These are phyloP conservation scores for Russula dissimulans DNA, from an alignment of 768 basidiomycete species.

Conservation along the genomic window DNA sequence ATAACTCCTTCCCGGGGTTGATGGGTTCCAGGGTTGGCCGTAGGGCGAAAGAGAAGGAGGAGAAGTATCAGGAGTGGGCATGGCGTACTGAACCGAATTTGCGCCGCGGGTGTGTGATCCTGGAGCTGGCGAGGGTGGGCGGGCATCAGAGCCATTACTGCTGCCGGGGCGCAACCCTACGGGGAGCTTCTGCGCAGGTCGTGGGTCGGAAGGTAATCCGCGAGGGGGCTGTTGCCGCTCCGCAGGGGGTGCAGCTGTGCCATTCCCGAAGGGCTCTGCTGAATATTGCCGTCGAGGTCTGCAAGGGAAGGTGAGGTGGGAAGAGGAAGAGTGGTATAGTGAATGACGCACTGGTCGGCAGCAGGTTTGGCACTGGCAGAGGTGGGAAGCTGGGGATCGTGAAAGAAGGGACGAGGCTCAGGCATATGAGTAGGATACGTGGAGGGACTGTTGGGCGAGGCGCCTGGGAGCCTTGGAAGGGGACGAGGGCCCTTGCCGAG, in stretches of 20 bases:
- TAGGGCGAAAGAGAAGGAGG: neutral
- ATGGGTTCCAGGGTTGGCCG: slow-evolving; percentile 8
- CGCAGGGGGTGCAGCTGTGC: neutral
- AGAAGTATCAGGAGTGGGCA: slow-evolving; percentile 13
- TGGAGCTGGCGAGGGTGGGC: slow-evolving; percentile 4
- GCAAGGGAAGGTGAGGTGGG: neutral
- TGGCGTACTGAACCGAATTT: slow-evolving; percentile 7
- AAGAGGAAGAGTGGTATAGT: neutral
- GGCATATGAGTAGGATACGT: slow-evolving; percentile 17
- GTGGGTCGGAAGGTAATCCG: slow-evolving; percentile 17
- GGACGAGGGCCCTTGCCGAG: slow-evolving; percentile 17
- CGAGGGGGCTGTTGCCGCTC: slow-evolving; percentile 2
- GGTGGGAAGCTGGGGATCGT: neutral
- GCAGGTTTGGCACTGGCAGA: neutral
- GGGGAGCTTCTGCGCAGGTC: neutral
- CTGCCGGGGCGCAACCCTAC: slow-evolving; percentile 11
- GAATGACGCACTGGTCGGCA: slow-evolving; percentile 13
- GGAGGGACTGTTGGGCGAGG: slow-evolving; percentile 7
- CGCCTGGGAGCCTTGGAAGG: slow-evolving; percentile 15
- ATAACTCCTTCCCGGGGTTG: slow-evolving; percentile 2
- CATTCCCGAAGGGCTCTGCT: slow-evolving; percentile 1
- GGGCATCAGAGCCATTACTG: neutral
- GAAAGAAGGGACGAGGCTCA: slow-evolving; percentile 11
- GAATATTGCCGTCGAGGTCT: slow-evolving; percentile 10
- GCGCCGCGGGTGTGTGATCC: slow-evolving; percentile 11